Evolutionary conservation across 1,284 basidiomycete species (phyloP).

Genomic region (Fistulina hepatica): DNA sequence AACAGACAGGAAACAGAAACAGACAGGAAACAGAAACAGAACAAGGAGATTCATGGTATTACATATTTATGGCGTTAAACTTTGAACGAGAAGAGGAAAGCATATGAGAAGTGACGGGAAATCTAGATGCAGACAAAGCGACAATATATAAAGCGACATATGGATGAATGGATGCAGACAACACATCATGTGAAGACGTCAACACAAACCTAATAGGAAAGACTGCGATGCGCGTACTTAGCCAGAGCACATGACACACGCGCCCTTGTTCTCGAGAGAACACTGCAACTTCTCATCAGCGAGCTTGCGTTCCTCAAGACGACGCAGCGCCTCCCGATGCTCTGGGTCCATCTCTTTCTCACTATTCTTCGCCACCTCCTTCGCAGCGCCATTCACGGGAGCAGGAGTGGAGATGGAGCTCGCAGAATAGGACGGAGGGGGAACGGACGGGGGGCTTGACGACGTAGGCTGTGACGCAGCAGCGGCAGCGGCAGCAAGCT

Average conservation of each 20-base stretch:
- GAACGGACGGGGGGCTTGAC: slow-evolving; percentile 10
- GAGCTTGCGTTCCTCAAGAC: slow-evolving; percentile 63
- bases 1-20: too few relatives aligned
- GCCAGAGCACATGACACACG: slow-evolving; percentile 78
- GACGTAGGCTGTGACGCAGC: slow-evolving; percentile 20
- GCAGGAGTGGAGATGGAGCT: slow-evolving; percentile 12
- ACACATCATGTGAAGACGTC: too few relatives aligned
- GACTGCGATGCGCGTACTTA: slow-evolving; percentile 26
- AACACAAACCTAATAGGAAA: slow-evolving; percentile 1
- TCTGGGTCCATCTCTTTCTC: slow-evolving; percentile 36
- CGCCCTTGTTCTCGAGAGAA: slow-evolving; percentile 83
- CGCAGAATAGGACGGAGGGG: slow-evolving; percentile 6
- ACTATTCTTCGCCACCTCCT: neutral
- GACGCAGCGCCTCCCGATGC: slow-evolving; percentile 70
- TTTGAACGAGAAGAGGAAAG: too few relatives aligned
- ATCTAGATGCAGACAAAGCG: too few relatives aligned
- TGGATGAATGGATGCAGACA: too few relatives aligned
- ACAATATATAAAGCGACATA: too few relatives aligned
- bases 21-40: too few relatives aligned
- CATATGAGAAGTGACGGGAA: too few relatives aligned
- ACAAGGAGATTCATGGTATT: too few relatives aligned
- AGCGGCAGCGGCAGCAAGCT: slow-evolving; percentile 25
- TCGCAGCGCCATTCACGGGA: slow-evolving; percentile 14
- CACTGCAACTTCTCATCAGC: slow-evolving; percentile 78
- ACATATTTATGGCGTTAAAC: too few relatives aligned